Percentiles rank a stretch among this genome's conserved stretches.
phyloP scores from a whole-genome alignment of 129 eudicot species.

The Pseudognaphalium luteoalbum region DNA sequence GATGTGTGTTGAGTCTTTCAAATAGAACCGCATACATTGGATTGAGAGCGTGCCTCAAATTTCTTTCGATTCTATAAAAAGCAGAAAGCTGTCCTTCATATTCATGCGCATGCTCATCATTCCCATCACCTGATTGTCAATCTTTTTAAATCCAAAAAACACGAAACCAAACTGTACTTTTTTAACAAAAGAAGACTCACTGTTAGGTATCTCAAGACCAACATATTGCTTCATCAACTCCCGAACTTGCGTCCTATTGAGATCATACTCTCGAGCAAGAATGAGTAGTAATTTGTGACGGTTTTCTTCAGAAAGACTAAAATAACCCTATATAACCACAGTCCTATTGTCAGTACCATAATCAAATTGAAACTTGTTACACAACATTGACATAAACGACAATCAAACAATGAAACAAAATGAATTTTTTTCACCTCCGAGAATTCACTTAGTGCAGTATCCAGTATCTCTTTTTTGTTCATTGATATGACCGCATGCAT shows the following conservation, averaged over 20 bases:
- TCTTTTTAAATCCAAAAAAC: conserved; percentile 12
- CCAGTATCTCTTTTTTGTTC: conserved; percentile 78
- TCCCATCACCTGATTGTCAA: conserved; percentile 53
- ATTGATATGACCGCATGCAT: conserved; percentile 87
- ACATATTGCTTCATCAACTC: conserved; percentile 88
- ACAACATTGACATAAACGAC: conserved; percentile 1
- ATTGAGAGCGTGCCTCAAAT: conserved; percentile 76
- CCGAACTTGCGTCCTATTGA: conserved; percentile 71
- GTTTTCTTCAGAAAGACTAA: conserved; percentile 57
- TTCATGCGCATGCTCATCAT: conserved; percentile 52
- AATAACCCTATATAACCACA: conserved; percentile 62
- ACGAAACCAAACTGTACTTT: conserved; percentile 1
- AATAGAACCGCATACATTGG: conserved; percentile 85
- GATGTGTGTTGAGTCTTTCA: conserved; percentile 86
- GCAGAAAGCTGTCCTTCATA: conserved; percentile 63
- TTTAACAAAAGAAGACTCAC: conserved; percentile 41
- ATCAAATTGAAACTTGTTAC: conserved; percentile 23
- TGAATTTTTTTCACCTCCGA: conserved; percentile 49
- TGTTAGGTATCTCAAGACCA: conserved; percentile 70
- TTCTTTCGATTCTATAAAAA: conserved; percentile 83
- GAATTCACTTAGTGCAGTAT: conserved; percentile 72
- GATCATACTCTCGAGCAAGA: conserved; percentile 85
- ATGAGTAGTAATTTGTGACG: conserved; percentile 54
- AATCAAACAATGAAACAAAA: conserved; percentile 1
- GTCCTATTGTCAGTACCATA: conserved; percentile 13